Base-by-base conservation (phyloP, 2,329 filamentous ascomycete genomes). In the Colletotrichum sidae region DNA sequence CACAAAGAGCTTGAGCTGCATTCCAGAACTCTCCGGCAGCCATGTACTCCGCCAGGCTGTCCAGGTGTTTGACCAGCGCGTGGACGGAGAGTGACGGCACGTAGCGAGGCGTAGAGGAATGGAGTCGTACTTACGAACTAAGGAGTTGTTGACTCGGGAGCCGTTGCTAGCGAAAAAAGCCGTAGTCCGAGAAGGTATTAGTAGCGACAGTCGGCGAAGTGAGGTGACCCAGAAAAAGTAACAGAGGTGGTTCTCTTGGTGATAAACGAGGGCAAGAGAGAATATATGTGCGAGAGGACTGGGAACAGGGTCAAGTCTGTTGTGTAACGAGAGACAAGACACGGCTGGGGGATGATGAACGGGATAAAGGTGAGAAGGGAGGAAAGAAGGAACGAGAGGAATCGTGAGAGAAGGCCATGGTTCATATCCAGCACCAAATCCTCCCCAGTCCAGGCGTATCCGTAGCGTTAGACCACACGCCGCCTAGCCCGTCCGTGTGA, bases 391-490 rank as follows among this genome's bases (percentile, higher is more conserved):
- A 53, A 56, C 11, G 50, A 68, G 35, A 4, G 12, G 17, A 46
- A 42, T 51, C 53, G 45, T 50, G 12, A 51, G 51, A 60, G 62
- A 61, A 52, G 55, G 15, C n/a, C 15, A 17, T 46, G 56, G 54
- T 66, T 60, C 17, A 61, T 62, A 68, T 56, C 13, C 51, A 70
- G 51, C 52, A 69, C 47, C 61, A 68, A 65, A 59, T 37, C 62
- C 25, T 25, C 25, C 25, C 25, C 25, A 33, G 53, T 45, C 34
- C 44, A 56, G 59, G 52, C 59, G 59, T 47, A 51, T 58, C 60
- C 49, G 55, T 59, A 60, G 55, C 49, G 44, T 50, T 57, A 57
- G 55, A 25, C 12, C 47, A 50, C 35, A 33, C 55, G 37, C 45
- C 37, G 44, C 11, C 46, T 61, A 57, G 53, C 35, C 39, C 44